These are phyloP conservation scores for Penicillium sp. DNA, from an alignment of 2,329 filamentous ascomycete species.

Conservation along the genomic window DNA sequence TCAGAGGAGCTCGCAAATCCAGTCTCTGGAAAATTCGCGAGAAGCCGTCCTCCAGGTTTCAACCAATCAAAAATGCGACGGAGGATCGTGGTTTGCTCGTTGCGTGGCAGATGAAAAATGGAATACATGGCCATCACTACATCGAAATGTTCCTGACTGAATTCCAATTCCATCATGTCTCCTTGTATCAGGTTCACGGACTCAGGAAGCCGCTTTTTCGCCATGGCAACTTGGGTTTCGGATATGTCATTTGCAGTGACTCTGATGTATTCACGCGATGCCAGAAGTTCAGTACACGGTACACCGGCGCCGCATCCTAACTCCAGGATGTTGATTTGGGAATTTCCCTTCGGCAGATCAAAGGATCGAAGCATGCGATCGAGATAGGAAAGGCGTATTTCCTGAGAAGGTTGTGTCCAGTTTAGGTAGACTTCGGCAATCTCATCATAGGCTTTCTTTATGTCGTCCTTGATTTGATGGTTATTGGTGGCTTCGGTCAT, in stretches of 20 bases:
- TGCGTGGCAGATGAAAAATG: conserved; percentile 54
- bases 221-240: conserved; percentile 38
- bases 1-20: conserved; percentile 18
- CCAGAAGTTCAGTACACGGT: conserved; percentile 28
- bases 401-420: conserved; percentile 32
- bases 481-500: background rate
- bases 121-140: conserved; percentile 55
- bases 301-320: conserved; percentile 44
- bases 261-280: conserved; percentile 17
- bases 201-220: conserved; percentile 23
- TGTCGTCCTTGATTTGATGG: conserved; percentile 12
- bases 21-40: conserved; percentile 48
- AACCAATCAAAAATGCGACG: conserved; percentile 50
- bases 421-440: conserved; percentile 38
- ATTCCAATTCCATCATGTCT: conserved; percentile 45
- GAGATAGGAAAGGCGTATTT: conserved; percentile 34
- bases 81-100: conserved; percentile 51
- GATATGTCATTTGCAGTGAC: conserved; percentile 48
- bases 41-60: conserved; percentile 50
- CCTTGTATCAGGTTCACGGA: conserved; percentile 33
- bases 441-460: conserved; percentile 35
- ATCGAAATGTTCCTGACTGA: conserved; percentile 42
- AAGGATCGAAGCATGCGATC: conserved; percentile 27
- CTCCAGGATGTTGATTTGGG: conserved; percentile 32
- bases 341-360: background rate